Conservation (phyloP, 140 eudicot genomes). For the Bidens hawaiensis region DNA sequence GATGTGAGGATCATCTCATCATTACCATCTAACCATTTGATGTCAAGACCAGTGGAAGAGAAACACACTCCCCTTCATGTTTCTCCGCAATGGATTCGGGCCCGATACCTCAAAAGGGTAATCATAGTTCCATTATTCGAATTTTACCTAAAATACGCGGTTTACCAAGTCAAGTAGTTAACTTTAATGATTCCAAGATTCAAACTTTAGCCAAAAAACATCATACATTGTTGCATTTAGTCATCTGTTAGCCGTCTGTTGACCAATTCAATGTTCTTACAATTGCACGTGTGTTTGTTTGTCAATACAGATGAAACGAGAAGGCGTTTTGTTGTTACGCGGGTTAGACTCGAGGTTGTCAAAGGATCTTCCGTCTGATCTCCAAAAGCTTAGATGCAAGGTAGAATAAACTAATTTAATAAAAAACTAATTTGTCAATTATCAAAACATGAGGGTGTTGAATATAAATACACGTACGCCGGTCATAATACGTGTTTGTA, state of each 20-base stretch:
- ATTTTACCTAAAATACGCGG: not conserved
- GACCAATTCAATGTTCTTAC: slow-evolving; percentile 19
- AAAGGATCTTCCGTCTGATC: slow-evolving; percentile 94
- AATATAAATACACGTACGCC: not conserved
- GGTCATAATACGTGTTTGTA: not conserved
- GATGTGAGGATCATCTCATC: slow-evolving; percentile 88
- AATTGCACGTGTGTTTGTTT: slow-evolving; percentile 6
- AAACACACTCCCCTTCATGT: slow-evolving; percentile 86
- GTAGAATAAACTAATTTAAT: slow-evolving; percentile 31
- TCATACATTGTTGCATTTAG: slow-evolving; percentile 25
- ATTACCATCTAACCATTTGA: slow-evolving; percentile 92
- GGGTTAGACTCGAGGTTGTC: slow-evolving; percentile 95
- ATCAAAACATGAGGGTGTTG: not conserved
- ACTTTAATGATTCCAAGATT: slow-evolving; percentile 17
- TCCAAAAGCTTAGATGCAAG: slow-evolving; percentile 99
- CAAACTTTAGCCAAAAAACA: slow-evolving; percentile 22
- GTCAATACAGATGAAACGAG: slow-evolving; percentile 65
- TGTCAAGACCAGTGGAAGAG: slow-evolving; percentile 91
- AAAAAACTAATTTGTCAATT: not conserved
- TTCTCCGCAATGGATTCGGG: slow-evolving; percentile 88
- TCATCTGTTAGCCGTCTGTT: slow-evolving; percentile 28
- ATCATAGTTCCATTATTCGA: not conserved
- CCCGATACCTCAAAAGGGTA: slow-evolving; percentile 68
- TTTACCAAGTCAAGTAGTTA: slow-evolving; percentile 29
- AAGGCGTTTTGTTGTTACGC: slow-evolving; percentile 83